Base-by-base conservation (phyloP, 177 flowering plant genomes). In the Vitis hybrid region DNA sequence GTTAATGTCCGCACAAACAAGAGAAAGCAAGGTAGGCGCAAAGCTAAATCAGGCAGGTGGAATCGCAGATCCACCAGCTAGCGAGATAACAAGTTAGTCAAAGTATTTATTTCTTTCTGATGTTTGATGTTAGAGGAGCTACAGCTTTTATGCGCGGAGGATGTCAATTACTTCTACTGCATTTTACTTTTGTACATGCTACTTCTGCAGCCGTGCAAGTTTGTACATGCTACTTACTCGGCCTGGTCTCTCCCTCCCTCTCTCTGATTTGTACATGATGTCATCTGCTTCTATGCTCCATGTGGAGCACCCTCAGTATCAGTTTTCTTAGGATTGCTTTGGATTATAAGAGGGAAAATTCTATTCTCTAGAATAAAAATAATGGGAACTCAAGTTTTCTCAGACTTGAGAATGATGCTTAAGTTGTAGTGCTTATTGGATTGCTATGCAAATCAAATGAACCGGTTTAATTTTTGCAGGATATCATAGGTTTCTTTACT, bases 1-100 rank as follows among this genome's bases (percentile, higher is more conserved):
- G 1, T 68, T 19, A 60, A 68, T 59, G 56, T 30, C 51, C 3
- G 66, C 18, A 70, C 13, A 14, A 74, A 64, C 13, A 80, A 60
- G 52, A 75, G 80, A 68, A 74, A 70, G 67, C 71, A 75, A 4
- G 77, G 77, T 3, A 75, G 60, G 64, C 60, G 70, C 19, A 76
- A 66, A 62, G 48, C 78, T 64, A 73, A 66, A 10, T 9, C 65
- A 1, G 17, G 62, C 67, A 49, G 48, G 34, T 48, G 71, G 68
- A 68, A 63, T n/a, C 59, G 50, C 63, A 64, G 68, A 61, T 55
- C 67, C 19, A 69, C 45, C 6, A 50, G 64, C 19, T 56, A 65
- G 69, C 45, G 13, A 7, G 11, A 19, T 55, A 26, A 64, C 10
- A 17, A 39, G 65, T 62, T 11, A 26, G 51, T 62, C 17, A 14